A percentile compares a stretch with the other conserved stretches of the same genome.
phyloP scores from a whole-genome alignment of 306 rosid genomes.

The Quercus glauca region DNA sequence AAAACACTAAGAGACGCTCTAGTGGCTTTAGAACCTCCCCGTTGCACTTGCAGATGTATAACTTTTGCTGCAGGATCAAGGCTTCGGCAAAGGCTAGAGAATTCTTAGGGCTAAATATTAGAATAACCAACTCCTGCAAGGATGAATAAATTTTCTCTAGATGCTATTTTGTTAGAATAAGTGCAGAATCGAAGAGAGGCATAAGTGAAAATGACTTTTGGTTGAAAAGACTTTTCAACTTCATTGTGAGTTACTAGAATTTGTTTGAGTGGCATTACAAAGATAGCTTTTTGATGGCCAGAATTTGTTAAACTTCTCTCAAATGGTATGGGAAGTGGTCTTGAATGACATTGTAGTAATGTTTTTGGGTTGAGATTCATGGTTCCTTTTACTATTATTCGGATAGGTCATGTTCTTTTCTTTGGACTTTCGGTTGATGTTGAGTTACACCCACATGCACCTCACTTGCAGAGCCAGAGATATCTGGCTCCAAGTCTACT shows the following conservation, averaged over 20 bases:
- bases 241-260: background rate
- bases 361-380: background rate
- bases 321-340: background rate
- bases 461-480: constrained; percentile 32
- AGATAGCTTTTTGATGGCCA: background rate
- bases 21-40: background rate
- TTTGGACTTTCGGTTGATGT: background rate
- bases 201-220: background rate
- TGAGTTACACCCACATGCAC: background rate
- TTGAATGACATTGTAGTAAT: background rate
- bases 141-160: background rate
- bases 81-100: background rate
- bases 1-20: background rate
- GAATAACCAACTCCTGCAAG: background rate
- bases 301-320: background rate
- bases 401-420: background rate
- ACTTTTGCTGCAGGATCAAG: background rate
- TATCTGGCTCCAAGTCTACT: background rate
- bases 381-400: background rate
- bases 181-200: background rate
- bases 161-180: background rate
- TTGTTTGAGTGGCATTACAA: background rate
- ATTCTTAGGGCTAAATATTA: background rate
- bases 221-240: background rate
- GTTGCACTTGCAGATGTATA: background rate